Conservation (phyloP, 2,329 filamentous ascomycete species). For the Ceratocystis alfenasii region DNA sequence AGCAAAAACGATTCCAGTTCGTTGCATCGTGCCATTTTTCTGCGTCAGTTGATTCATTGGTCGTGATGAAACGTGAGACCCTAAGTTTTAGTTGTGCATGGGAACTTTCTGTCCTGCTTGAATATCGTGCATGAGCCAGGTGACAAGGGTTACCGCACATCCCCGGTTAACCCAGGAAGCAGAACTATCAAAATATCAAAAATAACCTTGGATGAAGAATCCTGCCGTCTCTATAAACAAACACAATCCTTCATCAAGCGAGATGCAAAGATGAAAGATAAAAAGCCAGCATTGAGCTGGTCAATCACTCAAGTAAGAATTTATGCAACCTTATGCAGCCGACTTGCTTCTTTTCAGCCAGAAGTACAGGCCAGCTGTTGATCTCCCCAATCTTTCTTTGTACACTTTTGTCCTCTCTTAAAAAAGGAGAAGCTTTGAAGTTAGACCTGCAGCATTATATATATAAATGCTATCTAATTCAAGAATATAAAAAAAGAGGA, state of each 20-base stretch:
- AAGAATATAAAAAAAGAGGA: too few species aligned
- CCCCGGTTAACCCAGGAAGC: slow-evolving; percentile 1
- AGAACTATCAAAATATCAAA: background rate
- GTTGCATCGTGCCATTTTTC: background rate
- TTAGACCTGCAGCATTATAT: background rate
- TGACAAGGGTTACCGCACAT: slow-evolving; percentile 4
- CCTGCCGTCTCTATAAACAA: slow-evolving; percentile 11
- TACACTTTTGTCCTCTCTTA: too few species aligned
- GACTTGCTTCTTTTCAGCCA: background rate
- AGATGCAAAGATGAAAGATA: background rate
- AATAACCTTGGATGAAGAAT: slow-evolving; percentile 6
- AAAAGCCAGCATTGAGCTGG: background rate
- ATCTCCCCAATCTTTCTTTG: background rate
- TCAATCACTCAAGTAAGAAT: background rate
- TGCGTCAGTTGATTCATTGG: background rate
- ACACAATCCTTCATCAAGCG: background rate
- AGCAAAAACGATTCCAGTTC: background rate
- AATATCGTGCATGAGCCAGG: background rate
- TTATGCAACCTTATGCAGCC: background rate
- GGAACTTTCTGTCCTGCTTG: background rate
- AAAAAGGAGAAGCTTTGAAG: slow-evolving; percentile 2
- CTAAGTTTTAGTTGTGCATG: background rate
- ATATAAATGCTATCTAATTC: too few species aligned
- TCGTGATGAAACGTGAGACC: background rate
- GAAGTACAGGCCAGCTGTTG: background rate